These are phyloP conservation scores for Entomortierella lignicola DNA, from an alignment of 192 early-diverging fungal genomes.

Conservation along the genomic window DNA sequence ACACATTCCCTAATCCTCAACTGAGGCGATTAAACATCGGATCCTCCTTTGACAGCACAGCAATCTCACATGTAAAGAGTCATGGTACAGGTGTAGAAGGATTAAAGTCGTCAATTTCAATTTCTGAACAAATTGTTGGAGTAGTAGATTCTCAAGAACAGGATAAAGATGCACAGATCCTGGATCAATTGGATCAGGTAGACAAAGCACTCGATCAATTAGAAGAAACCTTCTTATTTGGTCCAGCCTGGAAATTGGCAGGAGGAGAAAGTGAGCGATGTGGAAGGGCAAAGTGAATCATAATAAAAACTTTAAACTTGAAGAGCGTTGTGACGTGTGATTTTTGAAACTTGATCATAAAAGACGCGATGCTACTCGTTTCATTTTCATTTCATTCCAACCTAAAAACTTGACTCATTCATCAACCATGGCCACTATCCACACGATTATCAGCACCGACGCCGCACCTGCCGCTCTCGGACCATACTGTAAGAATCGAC, in stretches of 20 bases:
- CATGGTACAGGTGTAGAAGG: neutral
- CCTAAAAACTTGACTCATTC: conserved; percentile 4
- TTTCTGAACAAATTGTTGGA: neutral
- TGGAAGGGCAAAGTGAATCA: conserved; percentile 60
- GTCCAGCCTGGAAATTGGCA: conserved; percentile 71
- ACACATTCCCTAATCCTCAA: conserved; percentile 89
- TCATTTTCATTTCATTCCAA: neutral
- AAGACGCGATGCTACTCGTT: neutral
- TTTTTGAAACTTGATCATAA: neutral
- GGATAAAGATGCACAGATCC: conserved; percentile 22
- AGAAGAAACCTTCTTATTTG: conserved; percentile 57
- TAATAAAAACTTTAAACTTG: neutral
- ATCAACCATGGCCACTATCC: conserved; percentile 16
- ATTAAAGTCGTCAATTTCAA: too few species aligned
- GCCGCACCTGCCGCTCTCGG: conserved; percentile 79
- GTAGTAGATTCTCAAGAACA: conserved; percentile 28
- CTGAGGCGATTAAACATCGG: conserved; percentile 56
- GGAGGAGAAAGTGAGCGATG: conserved; percentile 74
- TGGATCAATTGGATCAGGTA: conserved; percentile 32
- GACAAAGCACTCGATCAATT: conserved; percentile 57
- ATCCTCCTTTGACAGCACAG: conserved; percentile 36
- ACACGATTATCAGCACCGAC: conserved; percentile 62
- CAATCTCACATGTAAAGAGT: conserved; percentile 33
- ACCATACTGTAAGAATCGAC: conserved; percentile 73
- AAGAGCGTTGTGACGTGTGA: neutral